Evolutionary conservation across 108 stramenopile genomes (phyloP).

Genomic region (Schizochytrium sp.): DNA sequence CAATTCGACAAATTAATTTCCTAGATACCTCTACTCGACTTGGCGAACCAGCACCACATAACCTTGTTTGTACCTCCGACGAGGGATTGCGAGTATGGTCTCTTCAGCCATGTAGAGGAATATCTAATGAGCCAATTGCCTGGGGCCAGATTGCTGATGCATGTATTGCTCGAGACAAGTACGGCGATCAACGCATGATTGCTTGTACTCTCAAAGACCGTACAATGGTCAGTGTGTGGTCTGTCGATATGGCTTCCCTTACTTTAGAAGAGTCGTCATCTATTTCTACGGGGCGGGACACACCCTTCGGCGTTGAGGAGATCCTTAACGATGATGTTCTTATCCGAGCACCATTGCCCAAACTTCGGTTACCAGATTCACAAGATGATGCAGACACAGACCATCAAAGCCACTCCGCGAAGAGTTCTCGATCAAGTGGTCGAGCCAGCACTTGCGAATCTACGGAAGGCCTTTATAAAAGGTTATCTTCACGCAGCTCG

Average conservation of each 20-base stretch:
- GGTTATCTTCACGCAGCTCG: too few species aligned
- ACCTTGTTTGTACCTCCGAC: slow-evolving; percentile 16
- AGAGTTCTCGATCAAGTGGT: too few species aligned
- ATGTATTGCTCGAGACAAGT: background rate
- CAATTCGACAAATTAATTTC: slow-evolving; percentile 10
- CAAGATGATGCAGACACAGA: background rate
- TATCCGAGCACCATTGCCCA: too few species aligned
- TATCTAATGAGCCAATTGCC: slow-evolving; percentile 11
- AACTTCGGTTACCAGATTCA: too few species aligned
- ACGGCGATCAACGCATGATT: slow-evolving; percentile 18
- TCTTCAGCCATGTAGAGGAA: background rate
- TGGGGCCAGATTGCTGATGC: slow-evolving; percentile 20
- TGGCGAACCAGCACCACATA: background rate
- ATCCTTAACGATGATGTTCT: background rate
- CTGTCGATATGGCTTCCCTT: background rate
- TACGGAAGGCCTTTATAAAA: too few species aligned
- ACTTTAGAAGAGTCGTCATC: too few species aligned
- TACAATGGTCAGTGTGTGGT: slow-evolving; percentile 50
- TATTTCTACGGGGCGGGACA: background rate
- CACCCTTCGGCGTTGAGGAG: background rate
- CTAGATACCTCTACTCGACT: background rate
- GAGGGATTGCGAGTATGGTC: slow-evolving; percentile 16
- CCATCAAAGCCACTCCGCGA: background rate
- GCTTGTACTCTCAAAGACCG: slow-evolving; percentile 37
- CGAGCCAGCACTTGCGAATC: too few species aligned